phyloP scores from a whole-genome alignment of 75 land plant species.

The Pseudotsuga menziesii region DNA sequence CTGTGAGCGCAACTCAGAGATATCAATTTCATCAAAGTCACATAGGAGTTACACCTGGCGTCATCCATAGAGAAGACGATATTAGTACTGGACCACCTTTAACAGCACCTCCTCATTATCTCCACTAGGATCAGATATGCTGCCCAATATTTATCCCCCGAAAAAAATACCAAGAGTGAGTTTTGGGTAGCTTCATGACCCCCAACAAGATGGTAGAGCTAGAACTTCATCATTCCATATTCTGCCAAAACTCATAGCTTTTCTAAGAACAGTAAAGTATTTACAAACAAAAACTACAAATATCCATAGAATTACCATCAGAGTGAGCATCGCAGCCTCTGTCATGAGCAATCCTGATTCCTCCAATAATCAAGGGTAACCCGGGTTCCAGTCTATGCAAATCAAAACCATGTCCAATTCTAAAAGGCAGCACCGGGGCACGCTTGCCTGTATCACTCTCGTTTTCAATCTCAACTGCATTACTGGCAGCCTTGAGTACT shows the following conservation, averaged over 20 bases:
- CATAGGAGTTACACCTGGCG: too few relatives aligned
- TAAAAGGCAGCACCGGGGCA: conserved; percentile 60
- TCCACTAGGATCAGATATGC: too few relatives aligned
- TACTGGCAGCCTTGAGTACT: conserved; percentile 14
- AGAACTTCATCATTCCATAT: too few relatives aligned
- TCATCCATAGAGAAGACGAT: too few relatives aligned
- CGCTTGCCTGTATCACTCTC: conserved; percentile 7
- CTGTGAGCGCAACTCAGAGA: conserved; percentile 80
- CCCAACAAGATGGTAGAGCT: too few relatives aligned
- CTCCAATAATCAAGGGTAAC: conserved; percentile 87
- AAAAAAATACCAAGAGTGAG: too few relatives aligned
- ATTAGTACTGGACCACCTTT: too few relatives aligned
- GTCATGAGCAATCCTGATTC: conserved; percentile 79
- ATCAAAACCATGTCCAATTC: conserved; percentile 93
- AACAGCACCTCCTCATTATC: too few relatives aligned
- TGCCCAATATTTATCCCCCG: too few relatives aligned
- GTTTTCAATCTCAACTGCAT: conserved; percentile 16
- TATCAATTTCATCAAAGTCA: too few relatives aligned
- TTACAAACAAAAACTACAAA: neutral
- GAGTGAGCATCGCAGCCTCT: conserved; percentile 97
- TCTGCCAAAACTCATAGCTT: neutral
- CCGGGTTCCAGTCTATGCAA: conserved; percentile 90
- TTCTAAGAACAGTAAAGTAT: neutral
- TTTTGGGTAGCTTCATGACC: too few relatives aligned
- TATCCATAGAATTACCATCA: conserved; percentile 44